A percentile compares a stretch with the other conserved stretches of the same genome.
Evolutionary conservation across 495 filamentous ascomycete species (phyloP).

Genomic region (Neurospora tetrasperma): DNA sequence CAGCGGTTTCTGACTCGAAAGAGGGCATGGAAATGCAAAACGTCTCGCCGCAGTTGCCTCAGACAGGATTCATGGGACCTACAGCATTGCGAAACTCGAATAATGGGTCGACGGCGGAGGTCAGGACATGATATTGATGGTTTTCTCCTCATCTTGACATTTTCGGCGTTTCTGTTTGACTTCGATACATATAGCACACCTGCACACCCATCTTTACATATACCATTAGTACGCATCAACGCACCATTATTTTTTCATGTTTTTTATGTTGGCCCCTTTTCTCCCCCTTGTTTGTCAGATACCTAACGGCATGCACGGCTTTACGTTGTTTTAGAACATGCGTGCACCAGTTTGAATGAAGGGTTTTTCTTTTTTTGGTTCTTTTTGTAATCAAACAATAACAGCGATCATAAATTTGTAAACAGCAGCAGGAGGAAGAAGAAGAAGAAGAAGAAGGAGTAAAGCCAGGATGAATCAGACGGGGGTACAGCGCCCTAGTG

Average conservation of each 20-base stretch:
- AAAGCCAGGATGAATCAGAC: background rate
- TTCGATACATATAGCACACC: background rate
- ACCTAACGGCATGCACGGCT: background rate
- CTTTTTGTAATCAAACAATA: background rate
- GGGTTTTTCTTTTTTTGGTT: background rate
- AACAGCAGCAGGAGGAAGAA: background rate
- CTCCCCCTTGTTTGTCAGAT: background rate
- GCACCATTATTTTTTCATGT: background rate
- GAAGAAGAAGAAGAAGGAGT: background rate
- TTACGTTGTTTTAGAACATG: background rate
- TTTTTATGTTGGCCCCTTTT: background rate
- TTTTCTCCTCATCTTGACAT: background rate
- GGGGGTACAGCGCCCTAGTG: background rate
- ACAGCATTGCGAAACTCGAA: constrained; percentile 18
- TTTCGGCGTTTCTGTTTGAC: background rate
- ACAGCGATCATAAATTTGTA: background rate
- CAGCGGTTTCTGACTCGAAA: constrained; percentile 9
- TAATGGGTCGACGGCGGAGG: constrained; percentile 6
- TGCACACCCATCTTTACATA: background rate
- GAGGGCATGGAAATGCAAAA: constrained; percentile 38
- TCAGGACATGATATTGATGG: constrained; percentile 6
- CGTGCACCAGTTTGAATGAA: background rate
- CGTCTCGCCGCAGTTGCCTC: constrained; percentile 14
- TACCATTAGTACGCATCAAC: background rate
- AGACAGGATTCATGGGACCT: constrained; percentile 25